Conservation (phyloP, 2,329 filamentous ascomycete genomes). For the Tricladium varicosporioides region DNA sequence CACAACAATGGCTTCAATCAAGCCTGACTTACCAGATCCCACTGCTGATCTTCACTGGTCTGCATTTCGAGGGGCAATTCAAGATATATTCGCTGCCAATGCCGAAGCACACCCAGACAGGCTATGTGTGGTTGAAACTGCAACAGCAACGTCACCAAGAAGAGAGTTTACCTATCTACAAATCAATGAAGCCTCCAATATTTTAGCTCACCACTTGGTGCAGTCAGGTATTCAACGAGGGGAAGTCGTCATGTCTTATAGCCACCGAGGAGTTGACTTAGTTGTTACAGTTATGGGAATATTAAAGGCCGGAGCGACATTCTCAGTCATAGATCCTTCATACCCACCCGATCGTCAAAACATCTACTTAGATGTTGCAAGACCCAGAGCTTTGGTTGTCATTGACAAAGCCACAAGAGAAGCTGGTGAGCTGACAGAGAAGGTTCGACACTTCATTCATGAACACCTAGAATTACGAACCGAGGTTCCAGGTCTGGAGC, state of each 20-base stretch:
- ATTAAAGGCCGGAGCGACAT: conserved; percentile 55
- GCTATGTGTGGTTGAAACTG: conserved; percentile 66
- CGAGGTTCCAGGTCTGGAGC: conserved; percentile 69
- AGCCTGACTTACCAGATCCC: conserved; percentile 47
- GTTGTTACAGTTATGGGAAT: conserved; percentile 80
- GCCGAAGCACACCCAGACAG: conserved; percentile 63
- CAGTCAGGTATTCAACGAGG: conserved; percentile 70
- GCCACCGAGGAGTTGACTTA: conserved; percentile 76
- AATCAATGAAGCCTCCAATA: conserved; percentile 82
- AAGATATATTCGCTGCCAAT: conserved; percentile 57
- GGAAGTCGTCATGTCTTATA: conserved; percentile 92
- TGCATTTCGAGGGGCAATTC: conserved; percentile 56
- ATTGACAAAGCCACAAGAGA: conserved; percentile 72
- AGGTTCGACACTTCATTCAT: conserved; percentile 64
- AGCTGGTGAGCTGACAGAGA: conserved; percentile 58
- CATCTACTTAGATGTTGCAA: conserved; percentile 78
- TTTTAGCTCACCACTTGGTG: conserved; percentile 75
- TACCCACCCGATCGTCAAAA: conserved; percentile 81
- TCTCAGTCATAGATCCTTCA: conserved; percentile 72
- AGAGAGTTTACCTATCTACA: conserved; percentile 79
- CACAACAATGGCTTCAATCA: conserved; percentile 19
- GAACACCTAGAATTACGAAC: conserved; percentile 71
- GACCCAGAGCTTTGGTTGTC: conserved; percentile 68
- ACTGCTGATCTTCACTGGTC: conserved; percentile 59
- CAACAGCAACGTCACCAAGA: conserved; percentile 48